These are phyloP conservation scores for Saccharum spontaneum DNA, from an alignment of 176 grass and related monocot genomes.

Conservation along the genomic window DNA sequence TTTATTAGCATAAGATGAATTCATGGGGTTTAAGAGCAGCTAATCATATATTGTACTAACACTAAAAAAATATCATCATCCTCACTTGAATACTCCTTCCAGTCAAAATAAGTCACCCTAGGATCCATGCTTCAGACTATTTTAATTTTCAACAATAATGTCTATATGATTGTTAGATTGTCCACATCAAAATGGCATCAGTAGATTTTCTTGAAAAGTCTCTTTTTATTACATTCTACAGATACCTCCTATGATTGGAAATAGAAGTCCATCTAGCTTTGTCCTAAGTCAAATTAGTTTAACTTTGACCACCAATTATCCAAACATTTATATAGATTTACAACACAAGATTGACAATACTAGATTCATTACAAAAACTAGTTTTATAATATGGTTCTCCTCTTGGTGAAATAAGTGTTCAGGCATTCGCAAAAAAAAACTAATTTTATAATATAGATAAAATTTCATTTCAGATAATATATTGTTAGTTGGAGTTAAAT, in stretches of 20 bases:
- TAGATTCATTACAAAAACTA: neutral
- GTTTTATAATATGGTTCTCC: neutral
- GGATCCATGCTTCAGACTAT: neutral
- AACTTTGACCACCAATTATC: neutral
- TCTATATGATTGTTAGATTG: neutral
- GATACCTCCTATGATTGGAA: neutral
- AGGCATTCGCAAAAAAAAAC: too few species aligned
- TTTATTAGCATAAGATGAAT: conserved; percentile 30
- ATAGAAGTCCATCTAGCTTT: neutral
- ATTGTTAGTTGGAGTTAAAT: too few species aligned
- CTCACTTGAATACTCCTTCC: neutral
- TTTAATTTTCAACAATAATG: neutral
- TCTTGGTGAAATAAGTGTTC: neutral
- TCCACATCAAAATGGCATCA: neutral
- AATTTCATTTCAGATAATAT: neutral
- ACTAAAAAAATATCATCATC: neutral
- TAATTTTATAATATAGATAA: neutral
- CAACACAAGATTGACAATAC: neutral
- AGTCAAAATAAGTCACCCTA: neutral
- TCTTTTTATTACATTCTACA: neutral
- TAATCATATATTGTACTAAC: neutral
- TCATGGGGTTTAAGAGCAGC: neutral
- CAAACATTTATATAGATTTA: neutral
- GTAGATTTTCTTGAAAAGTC: neutral
- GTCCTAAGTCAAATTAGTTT: neutral